phyloP scores from a whole-genome alignment of 2,329 filamentous ascomycete genomes.

The Apiospora malaysiana region DNA sequence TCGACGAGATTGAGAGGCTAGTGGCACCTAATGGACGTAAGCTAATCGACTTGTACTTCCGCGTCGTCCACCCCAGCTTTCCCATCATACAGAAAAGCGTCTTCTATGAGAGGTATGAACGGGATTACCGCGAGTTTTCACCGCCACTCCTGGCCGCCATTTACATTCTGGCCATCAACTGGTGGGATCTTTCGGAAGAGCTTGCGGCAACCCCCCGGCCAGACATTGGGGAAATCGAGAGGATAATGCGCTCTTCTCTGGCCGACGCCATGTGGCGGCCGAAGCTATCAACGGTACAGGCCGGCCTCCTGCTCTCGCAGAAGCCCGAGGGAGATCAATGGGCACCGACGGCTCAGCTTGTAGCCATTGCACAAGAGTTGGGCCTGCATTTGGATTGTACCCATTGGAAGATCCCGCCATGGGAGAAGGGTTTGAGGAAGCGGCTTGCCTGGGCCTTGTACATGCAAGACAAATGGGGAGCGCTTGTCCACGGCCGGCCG shows the following conservation, averaged over 20 bases:
- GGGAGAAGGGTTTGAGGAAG: slow-evolving; percentile 86
- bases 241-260: slow-evolving; percentile 74
- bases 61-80: slow-evolving; percentile 79
- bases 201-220: slow-evolving; percentile 70
- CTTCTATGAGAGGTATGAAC: slow-evolving; percentile 79
- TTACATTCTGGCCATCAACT: slow-evolving; percentile 85
- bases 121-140: slow-evolving; percentile 74
- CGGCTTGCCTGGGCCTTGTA: slow-evolving; percentile 89
- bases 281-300: slow-evolving; percentile 81
- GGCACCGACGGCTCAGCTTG: slow-evolving; percentile 84
- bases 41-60: slow-evolving; percentile 82
- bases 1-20: slow-evolving; percentile 75
- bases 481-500: slow-evolving; percentile 74
- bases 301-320: slow-evolving; percentile 76
- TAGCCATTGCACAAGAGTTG: slow-evolving; percentile 85
- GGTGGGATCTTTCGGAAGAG: slow-evolving; percentile 78
- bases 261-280: slow-evolving; percentile 80
- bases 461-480: slow-evolving; percentile 91
- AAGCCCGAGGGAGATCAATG: slow-evolving; percentile 80
- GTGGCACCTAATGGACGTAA: slow-evolving; percentile 79
- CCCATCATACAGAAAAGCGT: slow-evolving; percentile 83
- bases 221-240: slow-evolving; percentile 75
- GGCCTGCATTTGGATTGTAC: slow-evolving; percentile 89
- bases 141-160: slow-evolving; percentile 79
- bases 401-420: slow-evolving; percentile 83